Evolutionary conservation across 1,284 basidiomycete genomes (phyloP).

Genomic region (Fomes fomentarius): DNA sequence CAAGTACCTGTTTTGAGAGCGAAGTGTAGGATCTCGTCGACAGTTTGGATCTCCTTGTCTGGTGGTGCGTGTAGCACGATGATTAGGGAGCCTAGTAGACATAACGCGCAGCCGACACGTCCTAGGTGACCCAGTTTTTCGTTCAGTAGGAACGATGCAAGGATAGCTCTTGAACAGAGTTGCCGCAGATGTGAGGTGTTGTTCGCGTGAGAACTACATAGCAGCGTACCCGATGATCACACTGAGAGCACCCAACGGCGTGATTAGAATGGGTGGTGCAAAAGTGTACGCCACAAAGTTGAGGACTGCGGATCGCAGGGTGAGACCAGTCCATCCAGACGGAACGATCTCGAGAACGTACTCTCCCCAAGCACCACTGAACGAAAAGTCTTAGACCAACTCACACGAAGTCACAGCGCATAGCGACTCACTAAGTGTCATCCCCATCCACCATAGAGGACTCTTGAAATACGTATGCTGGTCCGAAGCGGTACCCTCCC

Average conservation of each 20-base stretch:
- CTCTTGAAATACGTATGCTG: constrained; percentile 88
- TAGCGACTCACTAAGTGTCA: constrained; percentile 80
- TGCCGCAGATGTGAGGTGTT: constrained; percentile 8
- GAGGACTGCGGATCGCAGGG: constrained; percentile 62
- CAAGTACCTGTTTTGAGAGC: constrained; percentile 91
- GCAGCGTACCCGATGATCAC: constrained; percentile 95
- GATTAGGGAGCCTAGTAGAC: constrained; percentile 90
- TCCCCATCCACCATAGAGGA: constrained; percentile 98
- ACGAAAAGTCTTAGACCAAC: background rate
- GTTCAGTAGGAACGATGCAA: constrained; percentile 91
- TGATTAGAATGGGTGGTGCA: constrained; percentile 96
- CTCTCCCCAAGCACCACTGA: constrained; percentile 91
- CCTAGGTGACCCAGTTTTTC: constrained; percentile 96
- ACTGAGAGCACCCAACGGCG: constrained; percentile 92
- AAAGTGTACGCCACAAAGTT: constrained; percentile 99
- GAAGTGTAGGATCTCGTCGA: constrained; percentile 92
- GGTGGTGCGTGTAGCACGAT: constrained; percentile 98
- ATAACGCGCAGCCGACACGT: constrained; percentile 90
- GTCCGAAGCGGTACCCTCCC: constrained; percentile 65
- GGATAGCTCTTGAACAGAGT: constrained; percentile 66
- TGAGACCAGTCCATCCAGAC: background rate
- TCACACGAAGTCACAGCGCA: background rate
- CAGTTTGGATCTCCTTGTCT: constrained; percentile 92
- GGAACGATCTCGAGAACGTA: constrained; percentile 38
- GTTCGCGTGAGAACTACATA: constrained; percentile 12